Evolutionary conservation across 106 monocot genomes (phyloP).

Genomic region (Dendrobium nobile): DNA sequence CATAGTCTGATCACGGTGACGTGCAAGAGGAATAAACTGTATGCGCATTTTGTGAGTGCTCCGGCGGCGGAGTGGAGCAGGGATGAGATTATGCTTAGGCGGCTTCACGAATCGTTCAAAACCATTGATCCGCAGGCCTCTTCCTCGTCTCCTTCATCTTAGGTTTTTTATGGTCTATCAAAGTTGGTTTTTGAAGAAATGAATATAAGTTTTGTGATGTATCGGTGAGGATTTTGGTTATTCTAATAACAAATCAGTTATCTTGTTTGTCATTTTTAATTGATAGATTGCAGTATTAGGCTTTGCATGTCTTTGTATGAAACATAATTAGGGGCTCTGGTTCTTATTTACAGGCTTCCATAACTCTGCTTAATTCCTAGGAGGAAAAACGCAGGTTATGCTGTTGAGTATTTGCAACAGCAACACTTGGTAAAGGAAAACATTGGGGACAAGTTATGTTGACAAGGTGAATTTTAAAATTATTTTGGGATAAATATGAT

Average conservation of each 20-base stretch:
- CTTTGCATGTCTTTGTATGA: not conserved
- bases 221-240: not conserved
- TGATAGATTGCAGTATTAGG: not conserved
- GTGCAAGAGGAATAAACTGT: conserved; percentile 83
- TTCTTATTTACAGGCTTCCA: too few relatives aligned
- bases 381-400: too few relatives aligned
- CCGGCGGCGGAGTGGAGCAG: conserved; percentile 75
- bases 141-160: conserved; percentile 3
- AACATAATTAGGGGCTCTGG: not conserved
- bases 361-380: too few relatives aligned
- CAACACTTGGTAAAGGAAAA: too few relatives aligned
- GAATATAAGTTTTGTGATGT: not conserved
- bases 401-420: too few relatives aligned
- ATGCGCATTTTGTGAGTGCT: conserved; percentile 86
- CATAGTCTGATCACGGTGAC: conserved; percentile 91
- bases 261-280: not conserved
- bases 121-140: conserved; percentile 33
- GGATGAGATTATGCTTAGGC: conserved; percentile 60
- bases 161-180: not conserved
- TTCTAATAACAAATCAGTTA: not conserved
- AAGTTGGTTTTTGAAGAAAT: too few relatives aligned
- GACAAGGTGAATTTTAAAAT: too few relatives aligned
- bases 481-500: too few relatives aligned
- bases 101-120: conserved; percentile 75
- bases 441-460: too few relatives aligned